A percentile compares a stretch with the other conserved stretches of the same genome.
Evolutionary conservation across 2,329 filamentous ascomycete species (phyloP).

Genomic region (Phyllosticta paracitricarpa): DNA sequence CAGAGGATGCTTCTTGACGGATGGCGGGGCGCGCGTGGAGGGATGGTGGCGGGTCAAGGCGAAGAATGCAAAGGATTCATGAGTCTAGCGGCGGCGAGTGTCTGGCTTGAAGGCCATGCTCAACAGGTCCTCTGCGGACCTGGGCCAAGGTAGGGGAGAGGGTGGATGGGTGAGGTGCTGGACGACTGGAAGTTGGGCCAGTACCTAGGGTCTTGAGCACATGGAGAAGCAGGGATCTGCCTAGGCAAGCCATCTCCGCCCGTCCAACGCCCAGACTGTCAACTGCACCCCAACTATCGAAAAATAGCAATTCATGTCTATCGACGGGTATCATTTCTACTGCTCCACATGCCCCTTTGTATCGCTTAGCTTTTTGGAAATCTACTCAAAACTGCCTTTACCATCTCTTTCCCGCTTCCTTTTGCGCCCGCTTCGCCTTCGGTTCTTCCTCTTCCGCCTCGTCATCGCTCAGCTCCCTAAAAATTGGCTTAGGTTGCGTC

Average conservation of each 20-base stretch:
- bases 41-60: background rate
- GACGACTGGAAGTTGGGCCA: background rate
- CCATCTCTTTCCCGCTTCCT: background rate
- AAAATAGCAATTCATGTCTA: background rate
- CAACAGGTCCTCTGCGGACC: background rate
- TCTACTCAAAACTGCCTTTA: background rate
- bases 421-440: constrained; percentile 19
- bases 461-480: constrained; percentile 79
- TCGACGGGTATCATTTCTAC: background rate
- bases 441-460: constrained; percentile 59
- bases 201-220: background rate
- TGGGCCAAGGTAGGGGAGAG: background rate
- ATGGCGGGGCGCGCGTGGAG: background rate
- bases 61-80: background rate
- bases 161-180: background rate
- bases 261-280: background rate
- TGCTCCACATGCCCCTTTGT: background rate
- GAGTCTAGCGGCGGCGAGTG: background rate
- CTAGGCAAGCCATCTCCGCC: background rate
- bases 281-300: background rate
- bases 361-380: background rate
- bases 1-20: background rate
- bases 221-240: background rate
- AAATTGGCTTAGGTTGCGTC: constrained; percentile 87
- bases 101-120: background rate